Evolutionary conservation across 257 asterid genomes (phyloP).

Genomic region (Linderniella brevidens): DNA sequence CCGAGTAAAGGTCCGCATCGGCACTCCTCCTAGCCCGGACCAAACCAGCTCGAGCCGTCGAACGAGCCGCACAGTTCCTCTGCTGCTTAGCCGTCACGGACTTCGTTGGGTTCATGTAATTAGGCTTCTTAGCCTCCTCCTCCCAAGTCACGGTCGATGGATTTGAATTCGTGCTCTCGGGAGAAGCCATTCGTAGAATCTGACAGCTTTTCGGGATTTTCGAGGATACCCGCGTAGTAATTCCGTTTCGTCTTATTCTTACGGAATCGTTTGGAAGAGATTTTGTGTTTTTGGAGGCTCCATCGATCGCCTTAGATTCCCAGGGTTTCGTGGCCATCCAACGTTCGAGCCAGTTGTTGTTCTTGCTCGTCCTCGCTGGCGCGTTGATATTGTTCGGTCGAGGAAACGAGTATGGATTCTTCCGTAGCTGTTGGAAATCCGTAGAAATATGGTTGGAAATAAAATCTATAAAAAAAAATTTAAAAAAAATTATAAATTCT

Average conservation of each 20-base stretch:
- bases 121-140: slow-evolving; percentile 29
- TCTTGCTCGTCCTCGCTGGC: slow-evolving; percentile 13
- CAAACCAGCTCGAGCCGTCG: too few species aligned
- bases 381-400: slow-evolving; percentile 17
- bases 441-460: not conserved
- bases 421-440: slow-evolving; percentile 16
- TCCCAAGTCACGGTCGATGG: slow-evolving; percentile 19
- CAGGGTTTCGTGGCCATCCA: too few species aligned
- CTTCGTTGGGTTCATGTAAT: slow-evolving; percentile 54
- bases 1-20: too few species aligned
- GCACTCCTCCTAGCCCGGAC: too few species aligned
- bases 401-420: slow-evolving; percentile 18
- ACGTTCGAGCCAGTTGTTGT: too few species aligned
- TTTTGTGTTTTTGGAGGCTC: too few species aligned
- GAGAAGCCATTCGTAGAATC: slow-evolving; percentile 22
- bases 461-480: too few species aligned
- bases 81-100: slow-evolving; percentile 29
- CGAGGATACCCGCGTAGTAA: slow-evolving; percentile 17
- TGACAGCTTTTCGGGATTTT: slow-evolving; percentile 34
- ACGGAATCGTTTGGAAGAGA: too few species aligned
- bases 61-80: too few species aligned
- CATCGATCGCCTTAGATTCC: too few species aligned
- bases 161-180: slow-evolving; percentile 28
- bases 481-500: too few species aligned
- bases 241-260: slow-evolving; percentile 1